These are phyloP conservation scores for Medicago lupulina DNA, from an alignment of 306 rosid species.

Conservation along the genomic window DNA sequence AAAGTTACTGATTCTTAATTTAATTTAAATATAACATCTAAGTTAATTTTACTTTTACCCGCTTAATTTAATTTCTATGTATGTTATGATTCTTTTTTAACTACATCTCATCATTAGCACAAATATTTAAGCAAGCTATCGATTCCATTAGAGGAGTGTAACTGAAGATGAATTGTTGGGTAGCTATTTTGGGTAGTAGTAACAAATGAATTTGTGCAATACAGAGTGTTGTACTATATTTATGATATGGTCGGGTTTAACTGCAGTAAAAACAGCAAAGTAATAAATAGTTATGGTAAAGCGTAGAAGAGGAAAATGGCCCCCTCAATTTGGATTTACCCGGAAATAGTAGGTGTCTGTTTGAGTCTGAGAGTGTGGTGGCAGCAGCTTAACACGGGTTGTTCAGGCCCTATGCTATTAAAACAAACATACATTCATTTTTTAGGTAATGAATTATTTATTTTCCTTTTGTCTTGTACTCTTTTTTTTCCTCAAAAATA, in stretches of 20 bases:
- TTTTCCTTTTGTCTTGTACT: slow-evolving; percentile 61
- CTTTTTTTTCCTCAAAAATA: slow-evolving; percentile 57
- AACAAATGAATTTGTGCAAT: slow-evolving; percentile 38
- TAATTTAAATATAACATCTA: no score
- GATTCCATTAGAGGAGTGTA: background rate
- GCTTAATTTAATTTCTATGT: no score
- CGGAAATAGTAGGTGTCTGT: slow-evolving; percentile 55
- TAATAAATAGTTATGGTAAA: slow-evolving; percentile 37
- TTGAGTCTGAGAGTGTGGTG: slow-evolving; percentile 52
- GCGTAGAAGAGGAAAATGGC: slow-evolving; percentile 34
- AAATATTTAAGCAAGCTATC: no score
- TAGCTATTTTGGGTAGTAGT: slow-evolving; percentile 25
- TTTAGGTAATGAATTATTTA: slow-evolving; percentile 48
- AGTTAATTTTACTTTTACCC: no score
- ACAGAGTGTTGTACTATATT: background rate
- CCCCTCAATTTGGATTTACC: slow-evolving; percentile 57
- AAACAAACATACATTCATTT: slow-evolving; percentile 33
- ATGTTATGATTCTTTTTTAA: background rate
- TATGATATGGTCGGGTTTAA: slow-evolving; percentile 34
- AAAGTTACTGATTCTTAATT: no score
- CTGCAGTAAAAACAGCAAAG: slow-evolving; percentile 35
- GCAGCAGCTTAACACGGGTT: slow-evolving; percentile 56
- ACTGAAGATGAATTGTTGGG: background rate
- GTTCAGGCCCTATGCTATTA: slow-evolving; percentile 24
- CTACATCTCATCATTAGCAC: no score